Percentiles rank a stretch among this genome's conserved stretches.
Evolutionary conservation across 1,139 yeast genomes (phyloP).

Genomic region (Candida tetrigidarum): DNA sequence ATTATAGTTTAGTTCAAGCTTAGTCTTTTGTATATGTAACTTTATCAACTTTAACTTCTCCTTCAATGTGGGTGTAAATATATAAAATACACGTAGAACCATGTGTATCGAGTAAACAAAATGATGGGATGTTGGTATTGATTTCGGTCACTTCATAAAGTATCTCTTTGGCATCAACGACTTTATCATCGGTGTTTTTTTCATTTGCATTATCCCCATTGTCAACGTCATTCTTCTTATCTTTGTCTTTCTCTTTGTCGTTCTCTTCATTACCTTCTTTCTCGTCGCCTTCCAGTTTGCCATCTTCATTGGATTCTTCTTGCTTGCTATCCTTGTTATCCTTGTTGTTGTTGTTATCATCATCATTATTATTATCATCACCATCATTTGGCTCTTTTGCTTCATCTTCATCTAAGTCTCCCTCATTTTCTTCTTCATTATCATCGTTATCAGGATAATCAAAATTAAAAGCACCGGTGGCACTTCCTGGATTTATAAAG

Average conservation of each 20-base stretch:
- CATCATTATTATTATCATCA: too few relatives aligned
- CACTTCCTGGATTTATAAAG: conserved; percentile 94
- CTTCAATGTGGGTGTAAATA: conserved; percentile 79
- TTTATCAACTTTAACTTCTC: conserved; percentile 91
- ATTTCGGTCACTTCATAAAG: conserved; percentile 25
- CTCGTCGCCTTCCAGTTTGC: conserved; percentile 26
- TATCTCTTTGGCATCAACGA: conserved; percentile 17
- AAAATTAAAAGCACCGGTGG: conserved; percentile 84
- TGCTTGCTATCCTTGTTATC: too few relatives aligned
- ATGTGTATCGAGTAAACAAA: conserved; percentile 84
- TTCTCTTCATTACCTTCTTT: conserved; percentile 20
- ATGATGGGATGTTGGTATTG: conserved; percentile 65
- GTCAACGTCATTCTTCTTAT: conserved; percentile 11
- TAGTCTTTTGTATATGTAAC: conserved; percentile 74
- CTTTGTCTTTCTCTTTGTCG: conserved; percentile 14
- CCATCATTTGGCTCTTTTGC: too few relatives aligned
- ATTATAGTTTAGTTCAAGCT: conserved; percentile 59
- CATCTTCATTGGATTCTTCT: conserved; percentile 24
- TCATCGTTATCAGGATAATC: conserved; percentile 44
- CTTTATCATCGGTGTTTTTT: conserved; percentile 3
- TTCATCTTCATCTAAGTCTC: conserved; percentile 21
- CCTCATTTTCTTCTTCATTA: conserved; percentile 50
- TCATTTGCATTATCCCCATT: conserved; percentile 14
- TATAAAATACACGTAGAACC: conserved; percentile 79
- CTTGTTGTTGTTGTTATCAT: conserved; percentile 30